phyloP scores from a whole-genome alignment of 2,329 filamentous ascomycete species.

The Diaporthe velutina region DNA sequence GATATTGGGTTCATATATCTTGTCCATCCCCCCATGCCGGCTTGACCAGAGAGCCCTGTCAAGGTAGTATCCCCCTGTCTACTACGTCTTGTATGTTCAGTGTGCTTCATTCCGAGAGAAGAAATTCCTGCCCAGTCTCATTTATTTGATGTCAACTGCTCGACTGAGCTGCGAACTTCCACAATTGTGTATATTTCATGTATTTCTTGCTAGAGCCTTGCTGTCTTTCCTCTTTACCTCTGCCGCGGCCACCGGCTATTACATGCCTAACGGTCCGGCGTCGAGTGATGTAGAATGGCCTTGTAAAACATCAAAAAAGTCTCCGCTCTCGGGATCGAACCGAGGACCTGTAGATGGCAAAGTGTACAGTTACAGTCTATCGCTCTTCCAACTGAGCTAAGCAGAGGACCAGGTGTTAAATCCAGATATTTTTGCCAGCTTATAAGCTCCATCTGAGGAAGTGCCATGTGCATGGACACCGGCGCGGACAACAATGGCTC shows the following conservation, averaged over 20 bases:
- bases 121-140: neutral
- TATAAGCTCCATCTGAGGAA: too few species aligned
- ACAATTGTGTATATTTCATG: neutral
- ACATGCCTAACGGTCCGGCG: neutral
- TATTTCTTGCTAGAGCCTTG: neutral
- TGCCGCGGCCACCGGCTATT: neutral
- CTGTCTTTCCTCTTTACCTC: neutral
- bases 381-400: too few species aligned
- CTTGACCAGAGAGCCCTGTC: neutral
- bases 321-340: too few species aligned
- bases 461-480: neutral
- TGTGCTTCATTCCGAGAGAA: neutral
- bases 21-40: neutral
- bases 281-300: neutral
- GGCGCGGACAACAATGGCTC: neutral
- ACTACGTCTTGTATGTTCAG: neutral
- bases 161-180: neutral
- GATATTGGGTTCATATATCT: neutral
- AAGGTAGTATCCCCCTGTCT: neutral
- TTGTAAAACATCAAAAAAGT: too few species aligned
- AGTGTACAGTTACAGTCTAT: too few species aligned
- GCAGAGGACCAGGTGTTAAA: too few species aligned
- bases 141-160: neutral
- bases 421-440: too few species aligned
- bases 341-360: too few species aligned